Base-by-base conservation (phyloP, 1,284 basidiomycete species). In the Spongiforma sp. region DNA sequence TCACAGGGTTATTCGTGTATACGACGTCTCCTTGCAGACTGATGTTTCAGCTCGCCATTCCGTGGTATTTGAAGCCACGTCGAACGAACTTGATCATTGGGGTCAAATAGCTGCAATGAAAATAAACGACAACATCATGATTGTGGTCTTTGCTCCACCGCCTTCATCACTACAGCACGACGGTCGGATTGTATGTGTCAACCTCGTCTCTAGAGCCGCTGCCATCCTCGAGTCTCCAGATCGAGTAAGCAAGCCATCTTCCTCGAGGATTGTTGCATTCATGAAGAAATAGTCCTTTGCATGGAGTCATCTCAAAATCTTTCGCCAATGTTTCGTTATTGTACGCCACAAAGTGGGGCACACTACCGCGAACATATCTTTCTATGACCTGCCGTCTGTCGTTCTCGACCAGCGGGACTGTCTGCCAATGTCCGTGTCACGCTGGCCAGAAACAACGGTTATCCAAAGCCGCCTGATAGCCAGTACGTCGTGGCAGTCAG, bases 1-100 rank as follows among this genome's bases (percentile, higher is more conserved):
- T 36, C 32, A 39, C 41, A 75, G 71, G 52, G 69, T 62, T 24
- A 74, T 74, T 55, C 62, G 43, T 5, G 58, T 74, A 28, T 72
- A 75, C 54, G 43, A 66, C 28, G 36, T 72, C 26, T 59, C 33
- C 53, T 33, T 68, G 59, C 62, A 57, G 37, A 64, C 24, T 19
- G 39, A 41, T 17, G 60, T 53, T 36, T 55, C 53, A 24, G 28
- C 54, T 8, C 37, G 43, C 21, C 52, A 65, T 55, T 53, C 63
- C 39, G 34, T 75, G 58, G n/a, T 66, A 55, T 75, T 73, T 37
- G 61, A 73, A 39, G 63, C 73, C 26, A 62, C 56, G 17, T 58
- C 73, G 4, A 36, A 48, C 39, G 68, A 74, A 46, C 66, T 72
- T 43, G 2, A 46, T 48, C 30, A 60, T 12, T 60, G 63, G 30